A percentile compares a stretch with the other conserved stretches of the same genome.
phyloP scores from a whole-genome alignment of 495 filamentous ascomycete species.

The Paragyromitra xinjiangensis region DNA sequence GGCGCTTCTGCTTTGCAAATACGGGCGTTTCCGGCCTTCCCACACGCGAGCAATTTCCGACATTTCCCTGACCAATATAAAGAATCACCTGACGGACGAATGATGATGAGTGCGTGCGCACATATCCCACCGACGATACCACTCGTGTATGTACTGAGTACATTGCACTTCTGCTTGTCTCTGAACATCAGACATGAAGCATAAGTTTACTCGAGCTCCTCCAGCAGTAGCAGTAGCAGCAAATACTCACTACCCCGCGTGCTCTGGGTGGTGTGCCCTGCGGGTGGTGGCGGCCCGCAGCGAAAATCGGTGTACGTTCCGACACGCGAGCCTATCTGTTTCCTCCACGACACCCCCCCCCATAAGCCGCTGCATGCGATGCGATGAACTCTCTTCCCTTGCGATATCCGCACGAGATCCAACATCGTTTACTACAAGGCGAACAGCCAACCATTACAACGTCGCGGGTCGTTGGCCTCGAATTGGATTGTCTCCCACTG shows the following conservation, averaged over 20 bases:
- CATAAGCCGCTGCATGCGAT: constrained; percentile 41
- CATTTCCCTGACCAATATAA: constrained; percentile 35
- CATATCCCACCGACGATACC: background rate
- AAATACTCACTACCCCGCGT: constrained; percentile 43
- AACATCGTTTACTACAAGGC: constrained; percentile 35
- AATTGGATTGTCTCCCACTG: constrained; percentile 35
- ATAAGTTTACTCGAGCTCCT: constrained; percentile 10
- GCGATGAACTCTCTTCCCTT: constrained; percentile 48
- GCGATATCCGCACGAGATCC: constrained; percentile 51
- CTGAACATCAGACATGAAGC: constrained; percentile 4
- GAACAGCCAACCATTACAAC: constrained; percentile 17
- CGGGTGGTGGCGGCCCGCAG: constrained; percentile 34
- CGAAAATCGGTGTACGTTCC: constrained; percentile 23
- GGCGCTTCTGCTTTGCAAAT: constrained; percentile 8
- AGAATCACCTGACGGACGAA: constrained; percentile 46
- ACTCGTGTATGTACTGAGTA: constrained; percentile 17
- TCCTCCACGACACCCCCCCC: constrained; percentile 46
- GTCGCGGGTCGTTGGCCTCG: constrained; percentile 25
- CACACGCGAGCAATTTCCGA: constrained; percentile 42
- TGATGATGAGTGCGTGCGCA: constrained; percentile 20
- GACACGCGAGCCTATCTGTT: constrained; percentile 47
- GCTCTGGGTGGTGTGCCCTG: constrained; percentile 10
- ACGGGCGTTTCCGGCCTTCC: constrained; percentile 23
- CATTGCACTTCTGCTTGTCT: constrained; percentile 8
- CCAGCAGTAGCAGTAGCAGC: constrained; percentile 3